These are phyloP conservation scores for Sporobolomyces phaffii DNA, from an alignment of 768 basidiomycete species.

Conservation along the genomic window DNA sequence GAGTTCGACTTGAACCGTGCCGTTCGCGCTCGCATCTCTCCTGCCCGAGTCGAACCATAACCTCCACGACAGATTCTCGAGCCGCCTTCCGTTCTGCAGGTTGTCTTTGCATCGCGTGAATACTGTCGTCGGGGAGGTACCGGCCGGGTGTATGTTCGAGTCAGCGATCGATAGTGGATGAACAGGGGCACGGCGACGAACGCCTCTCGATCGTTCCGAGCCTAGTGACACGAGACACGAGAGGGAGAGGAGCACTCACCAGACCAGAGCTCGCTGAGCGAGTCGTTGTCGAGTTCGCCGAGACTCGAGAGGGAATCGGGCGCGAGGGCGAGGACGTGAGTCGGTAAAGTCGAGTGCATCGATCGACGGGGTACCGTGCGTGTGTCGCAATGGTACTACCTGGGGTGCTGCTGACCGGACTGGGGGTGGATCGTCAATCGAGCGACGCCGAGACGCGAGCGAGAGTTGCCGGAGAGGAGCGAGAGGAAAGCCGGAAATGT, in stretches of 20 bases:
- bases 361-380: not conserved
- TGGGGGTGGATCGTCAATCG: too few species aligned
- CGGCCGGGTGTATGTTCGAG: not conserved
- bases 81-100: constrained; percentile 67
- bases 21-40: not conserved
- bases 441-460: too few species aligned
- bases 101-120: constrained; percentile 77
- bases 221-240: too few species aligned
- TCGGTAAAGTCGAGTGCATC: constrained; percentile 10
- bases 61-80: constrained; percentile 85
- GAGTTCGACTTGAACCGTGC: not conserved
- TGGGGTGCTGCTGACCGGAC: not conserved
- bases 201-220: too few species aligned
- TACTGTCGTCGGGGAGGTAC: constrained; percentile 50
- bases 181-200: too few species aligned
- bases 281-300: constrained; percentile 25
- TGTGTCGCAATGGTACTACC: not conserved
- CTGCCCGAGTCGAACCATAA: constrained; percentile 56
- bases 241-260: too few species aligned
- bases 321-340: constrained; percentile 31
- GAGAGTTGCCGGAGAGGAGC: not conserved
- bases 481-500: too few species aligned
- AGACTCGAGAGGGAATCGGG: constrained; percentile 34
- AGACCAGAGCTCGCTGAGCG: constrained; percentile 32
- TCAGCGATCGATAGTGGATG: too few species aligned